Percentiles rank a stretch among this genome's conserved stretches.
Evolutionary conservation across 768 basidiomycete species (phyloP).

Genomic region (Tylopilus balloui): DNA sequence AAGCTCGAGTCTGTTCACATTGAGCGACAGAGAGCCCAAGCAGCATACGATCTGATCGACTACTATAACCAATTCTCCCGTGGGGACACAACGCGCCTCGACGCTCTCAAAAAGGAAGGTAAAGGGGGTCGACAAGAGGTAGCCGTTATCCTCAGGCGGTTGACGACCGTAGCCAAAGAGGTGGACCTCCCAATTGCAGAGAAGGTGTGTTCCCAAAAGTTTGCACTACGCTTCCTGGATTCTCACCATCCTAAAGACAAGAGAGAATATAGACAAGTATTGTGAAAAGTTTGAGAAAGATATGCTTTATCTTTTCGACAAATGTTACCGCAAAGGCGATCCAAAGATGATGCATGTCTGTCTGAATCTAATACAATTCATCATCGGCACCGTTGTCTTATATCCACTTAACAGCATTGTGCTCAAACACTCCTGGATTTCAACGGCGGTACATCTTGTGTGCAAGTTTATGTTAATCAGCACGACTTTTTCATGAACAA

Average conservation of each 20-base stretch:
- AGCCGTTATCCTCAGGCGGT: slow-evolving; percentile 78
- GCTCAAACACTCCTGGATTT: slow-evolving; percentile 96
- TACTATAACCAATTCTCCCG: slow-evolving; percentile 91
- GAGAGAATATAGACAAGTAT: slow-evolving; percentile 91
- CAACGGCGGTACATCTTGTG: slow-evolving; percentile 94
- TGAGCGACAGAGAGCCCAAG: slow-evolving; percentile 88
- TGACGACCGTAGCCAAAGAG: slow-evolving; percentile 88
- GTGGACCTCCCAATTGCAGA: slow-evolving; percentile 84
- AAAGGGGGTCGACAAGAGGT: slow-evolving; percentile 84
- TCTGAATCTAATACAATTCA: slow-evolving; percentile 20
- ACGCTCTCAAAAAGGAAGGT: slow-evolving; percentile 80
- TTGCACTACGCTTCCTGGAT: neutral
- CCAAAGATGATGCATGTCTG: slow-evolving; percentile 98
- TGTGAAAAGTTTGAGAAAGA: slow-evolving; percentile 99
- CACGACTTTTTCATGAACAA: slow-evolving; percentile 99
- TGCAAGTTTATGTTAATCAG: slow-evolving; percentile 98
- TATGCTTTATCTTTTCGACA: slow-evolving; percentile 92
- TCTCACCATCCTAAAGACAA: slow-evolving; percentile 47
- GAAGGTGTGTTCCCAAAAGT: slow-evolving; percentile 45
- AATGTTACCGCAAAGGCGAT: slow-evolving; percentile 93
- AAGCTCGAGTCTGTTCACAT: slow-evolving; percentile 93
- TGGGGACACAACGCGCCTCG: slow-evolving; percentile 71
- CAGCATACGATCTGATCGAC: slow-evolving; percentile 88
- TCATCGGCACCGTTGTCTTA: slow-evolving; percentile 8
- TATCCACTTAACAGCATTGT: slow-evolving; percentile 67